A percentile compares a stretch with the other conserved stretches of the same genome.
These are phyloP conservation scores for Phyllosticta citribraziliensis DNA, from an alignment of 2,329 filamentous ascomycete genomes.

Conservation along the genomic window DNA sequence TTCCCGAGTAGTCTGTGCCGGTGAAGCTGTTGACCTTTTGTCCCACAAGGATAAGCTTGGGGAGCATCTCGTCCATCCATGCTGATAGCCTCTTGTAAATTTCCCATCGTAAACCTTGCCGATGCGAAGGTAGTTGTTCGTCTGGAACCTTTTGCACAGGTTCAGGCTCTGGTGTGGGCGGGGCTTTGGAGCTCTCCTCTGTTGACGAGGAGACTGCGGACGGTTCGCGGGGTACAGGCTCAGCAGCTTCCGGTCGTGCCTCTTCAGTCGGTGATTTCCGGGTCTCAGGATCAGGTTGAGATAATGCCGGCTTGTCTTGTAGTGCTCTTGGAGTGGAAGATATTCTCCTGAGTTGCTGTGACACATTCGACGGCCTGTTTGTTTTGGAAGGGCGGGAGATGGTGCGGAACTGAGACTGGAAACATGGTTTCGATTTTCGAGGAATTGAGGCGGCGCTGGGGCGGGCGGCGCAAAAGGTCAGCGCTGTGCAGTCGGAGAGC, in stretches of 20 bases:
- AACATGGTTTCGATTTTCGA: conserved; percentile 17
- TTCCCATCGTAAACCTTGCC: conserved; percentile 45
- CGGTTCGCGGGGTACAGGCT: background rate
- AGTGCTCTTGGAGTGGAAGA: background rate
- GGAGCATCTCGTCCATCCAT: conserved; percentile 83
- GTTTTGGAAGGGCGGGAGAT: conserved; percentile 10
- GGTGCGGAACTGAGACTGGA: conserved; percentile 22
- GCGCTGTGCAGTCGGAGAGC: conserved; percentile 16
- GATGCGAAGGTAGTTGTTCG: conserved; percentile 42
- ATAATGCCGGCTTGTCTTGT: background rate
- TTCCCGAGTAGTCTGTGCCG: conserved; percentile 73
- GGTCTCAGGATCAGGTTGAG: background rate
- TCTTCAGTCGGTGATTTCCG: background rate
- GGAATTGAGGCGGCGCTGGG: background rate
- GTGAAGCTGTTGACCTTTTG: conserved; percentile 90
- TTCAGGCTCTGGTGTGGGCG: background rate
- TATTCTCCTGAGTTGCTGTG: background rate
- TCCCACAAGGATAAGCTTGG: conserved; percentile 73
- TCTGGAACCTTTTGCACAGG: conserved; percentile 25
- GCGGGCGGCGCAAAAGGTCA: conserved; percentile 5
- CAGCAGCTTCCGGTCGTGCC: background rate
- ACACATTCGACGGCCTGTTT: background rate
- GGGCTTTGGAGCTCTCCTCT: background rate
- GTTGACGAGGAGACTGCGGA: background rate
- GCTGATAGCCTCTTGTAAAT: conserved; percentile 53